Evolutionary conservation across 1,284 basidiomycete genomes (phyloP).

Genomic region (Pseudozyma tsukubaensis): DNA sequence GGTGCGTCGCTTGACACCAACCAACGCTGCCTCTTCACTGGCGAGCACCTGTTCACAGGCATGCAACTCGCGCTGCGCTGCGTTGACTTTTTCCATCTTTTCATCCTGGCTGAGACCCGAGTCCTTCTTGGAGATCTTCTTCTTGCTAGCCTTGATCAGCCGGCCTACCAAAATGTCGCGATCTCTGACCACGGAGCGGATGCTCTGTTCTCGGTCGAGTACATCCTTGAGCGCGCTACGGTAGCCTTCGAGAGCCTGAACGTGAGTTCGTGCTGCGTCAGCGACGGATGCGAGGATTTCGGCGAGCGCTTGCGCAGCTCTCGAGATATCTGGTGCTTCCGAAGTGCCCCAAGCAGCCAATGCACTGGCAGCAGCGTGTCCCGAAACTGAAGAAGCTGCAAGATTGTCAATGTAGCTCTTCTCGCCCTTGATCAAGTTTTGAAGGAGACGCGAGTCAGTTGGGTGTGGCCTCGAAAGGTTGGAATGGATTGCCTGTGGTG

Average conservation of each 20-base stretch:
- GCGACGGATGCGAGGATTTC: slow-evolving; percentile 66
- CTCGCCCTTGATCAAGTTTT: slow-evolving; percentile 70
- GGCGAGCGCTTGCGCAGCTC: slow-evolving; percentile 67
- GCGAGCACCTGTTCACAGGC: slow-evolving; percentile 70
- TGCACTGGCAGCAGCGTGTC: slow-evolving; percentile 65
- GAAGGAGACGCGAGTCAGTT: slow-evolving; percentile 69
- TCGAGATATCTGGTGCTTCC: slow-evolving; percentile 67
- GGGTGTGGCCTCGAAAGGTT: slow-evolving; percentile 63
- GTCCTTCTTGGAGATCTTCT: slow-evolving; percentile 59
- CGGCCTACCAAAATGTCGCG: slow-evolving; percentile 70
- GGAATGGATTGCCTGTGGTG: slow-evolving; percentile 53
- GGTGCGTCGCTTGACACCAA: slow-evolving; percentile 69
- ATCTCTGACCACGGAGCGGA: slow-evolving; percentile 69
- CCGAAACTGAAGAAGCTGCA: slow-evolving; percentile 43
- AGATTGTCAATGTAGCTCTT: slow-evolving; percentile 66
- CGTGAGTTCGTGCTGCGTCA: slow-evolving; percentile 68
- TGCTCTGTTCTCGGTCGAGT: slow-evolving; percentile 69
- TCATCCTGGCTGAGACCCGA: slow-evolving; percentile 61
- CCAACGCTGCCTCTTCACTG: slow-evolving; percentile 68
- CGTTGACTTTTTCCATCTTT: slow-evolving; percentile 66
- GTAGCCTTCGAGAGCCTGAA: slow-evolving; percentile 68
- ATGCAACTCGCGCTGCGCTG: slow-evolving; percentile 69
- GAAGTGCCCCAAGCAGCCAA: slow-evolving; percentile 70
- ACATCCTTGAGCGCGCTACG: slow-evolving; percentile 70
- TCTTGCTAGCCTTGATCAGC: slow-evolving; percentile 69